Conservation (phyloP, 257 asterid genomes). For the Fraxinus quadrangulata region DNA sequence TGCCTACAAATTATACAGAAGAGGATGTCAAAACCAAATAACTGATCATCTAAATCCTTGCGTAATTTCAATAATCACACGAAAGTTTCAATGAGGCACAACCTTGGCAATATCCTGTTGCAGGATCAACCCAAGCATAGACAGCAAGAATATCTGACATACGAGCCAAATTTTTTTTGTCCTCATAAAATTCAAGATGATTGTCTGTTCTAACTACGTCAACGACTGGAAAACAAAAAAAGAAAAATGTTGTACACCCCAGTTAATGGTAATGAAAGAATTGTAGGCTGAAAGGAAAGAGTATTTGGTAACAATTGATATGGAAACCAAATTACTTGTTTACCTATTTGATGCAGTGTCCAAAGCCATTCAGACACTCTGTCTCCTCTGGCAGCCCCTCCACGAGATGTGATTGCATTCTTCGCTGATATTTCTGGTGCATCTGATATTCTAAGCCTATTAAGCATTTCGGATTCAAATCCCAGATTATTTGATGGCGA, state of each 20-base stretch:
- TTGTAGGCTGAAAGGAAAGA: neutral
- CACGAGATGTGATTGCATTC: slow-evolving; percentile 54
- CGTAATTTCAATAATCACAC: slow-evolving; percentile 17
- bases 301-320: slow-evolving; percentile 5
- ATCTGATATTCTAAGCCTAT: slow-evolving; percentile 63
- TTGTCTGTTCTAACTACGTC: slow-evolving; percentile 97
- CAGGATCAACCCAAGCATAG: slow-evolving; percentile 97
- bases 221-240: slow-evolving; percentile 57
- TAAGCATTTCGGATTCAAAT: slow-evolving; percentile 44
- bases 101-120: slow-evolving; percentile 99
- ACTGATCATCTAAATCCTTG: slow-evolving; percentile 6
- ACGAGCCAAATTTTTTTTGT: slow-evolving; percentile 85
- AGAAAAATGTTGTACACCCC: slow-evolving; percentile 17
- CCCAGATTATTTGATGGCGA: slow-evolving; percentile 48
- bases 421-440: slow-evolving; percentile 54
- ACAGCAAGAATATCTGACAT: slow-evolving; percentile 99
- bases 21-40: slow-evolving; percentile 31
- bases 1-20: slow-evolving; percentile 52
- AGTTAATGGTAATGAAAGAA: slow-evolving; percentile 18
- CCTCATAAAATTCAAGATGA: slow-evolving; percentile 93
- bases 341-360: slow-evolving; percentile 96
- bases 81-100: neutral
- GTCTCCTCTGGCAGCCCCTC: slow-evolving; percentile 59
- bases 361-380: slow-evolving; percentile 98
- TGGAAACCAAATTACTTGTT: slow-evolving; percentile 1